Percentiles rank a stretch among this genome's conserved stretches.
These are phyloP conservation scores for Quercus bicolor DNA, from an alignment of 306 rosid genomes.

Conservation along the genomic window DNA sequence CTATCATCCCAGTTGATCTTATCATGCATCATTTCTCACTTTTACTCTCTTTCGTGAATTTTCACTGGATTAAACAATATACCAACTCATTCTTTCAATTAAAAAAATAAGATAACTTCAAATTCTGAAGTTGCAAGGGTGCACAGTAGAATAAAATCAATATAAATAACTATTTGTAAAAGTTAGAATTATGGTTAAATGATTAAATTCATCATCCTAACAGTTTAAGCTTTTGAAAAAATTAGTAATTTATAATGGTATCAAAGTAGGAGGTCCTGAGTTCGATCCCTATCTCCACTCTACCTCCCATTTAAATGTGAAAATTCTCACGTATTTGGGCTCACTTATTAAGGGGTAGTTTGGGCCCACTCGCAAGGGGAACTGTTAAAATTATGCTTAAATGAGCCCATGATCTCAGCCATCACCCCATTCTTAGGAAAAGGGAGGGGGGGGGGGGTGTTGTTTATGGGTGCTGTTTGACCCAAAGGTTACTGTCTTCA, in stretches of 20 bases:
- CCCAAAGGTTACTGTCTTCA: neutral
- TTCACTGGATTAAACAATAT: neutral
- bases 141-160: neutral
- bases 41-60: neutral
- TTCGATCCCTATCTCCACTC: no score
- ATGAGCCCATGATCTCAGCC: neutral
- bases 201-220: no score
- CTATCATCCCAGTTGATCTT: neutral
- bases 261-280: no score
- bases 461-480: neutral
- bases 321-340: no score
- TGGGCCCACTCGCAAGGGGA: no score
- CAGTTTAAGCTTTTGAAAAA: no score
- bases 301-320: no score
- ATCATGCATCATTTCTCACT: neutral
- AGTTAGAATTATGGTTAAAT: no score
- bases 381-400: no score
- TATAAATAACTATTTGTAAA: neutral
- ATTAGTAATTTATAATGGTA: no score
- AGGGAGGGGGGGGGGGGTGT: neutral
- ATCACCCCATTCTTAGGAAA: neutral
- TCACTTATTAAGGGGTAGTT: no score
- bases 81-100: neutral
- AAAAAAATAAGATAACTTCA: neutral
- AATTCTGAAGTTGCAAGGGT: neutral